These are phyloP conservation scores for Cicer bijugum DNA, from an alignment of 306 rosid genomes.

Conservation along the genomic window DNA sequence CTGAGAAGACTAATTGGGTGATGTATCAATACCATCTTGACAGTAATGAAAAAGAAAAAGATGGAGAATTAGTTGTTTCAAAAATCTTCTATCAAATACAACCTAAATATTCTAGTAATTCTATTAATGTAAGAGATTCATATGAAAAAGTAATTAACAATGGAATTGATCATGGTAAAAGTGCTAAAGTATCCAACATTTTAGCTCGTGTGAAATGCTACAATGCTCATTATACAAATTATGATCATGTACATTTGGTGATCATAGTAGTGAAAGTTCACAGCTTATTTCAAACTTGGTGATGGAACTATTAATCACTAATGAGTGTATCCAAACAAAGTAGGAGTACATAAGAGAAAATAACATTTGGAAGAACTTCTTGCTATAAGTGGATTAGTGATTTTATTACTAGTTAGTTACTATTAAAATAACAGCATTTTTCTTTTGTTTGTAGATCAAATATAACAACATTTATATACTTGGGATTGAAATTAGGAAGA, in stretches of 20 bases:
- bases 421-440: constrained; percentile 34
- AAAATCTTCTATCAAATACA: constrained; percentile 90
- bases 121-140: constrained; percentile 56
- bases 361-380: constrained; percentile 40
- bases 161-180: constrained; percentile 31
- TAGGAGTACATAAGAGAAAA: constrained; percentile 51
- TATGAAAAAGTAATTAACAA: constrained; percentile 41
- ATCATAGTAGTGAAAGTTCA: constrained; percentile 56
- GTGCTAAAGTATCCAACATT: constrained; percentile 38
- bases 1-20: constrained; percentile 89
- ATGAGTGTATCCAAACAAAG: constrained; percentile 65
- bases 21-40: constrained; percentile 98
- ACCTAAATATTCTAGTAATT: constrained; percentile 70
- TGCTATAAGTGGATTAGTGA: constrained; percentile 45
- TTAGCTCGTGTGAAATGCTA: constrained; percentile 53
- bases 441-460: too few species aligned
- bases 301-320: constrained; percentile 52
- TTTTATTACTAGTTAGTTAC: constrained; percentile 15
- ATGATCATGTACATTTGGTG: constrained; percentile 50
- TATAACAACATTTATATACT: constrained; percentile 23
- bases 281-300: constrained; percentile 67
- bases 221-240: constrained; percentile 51
- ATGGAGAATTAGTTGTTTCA: constrained; percentile 82
- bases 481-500: neutral
- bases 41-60: constrained; percentile 77